A percentile compares a stretch with the other conserved stretches of the same genome.
Evolutionary conservation across 495 filamentous ascomycete species (phyloP).

Genomic region (Pyrenula massariospora): DNA sequence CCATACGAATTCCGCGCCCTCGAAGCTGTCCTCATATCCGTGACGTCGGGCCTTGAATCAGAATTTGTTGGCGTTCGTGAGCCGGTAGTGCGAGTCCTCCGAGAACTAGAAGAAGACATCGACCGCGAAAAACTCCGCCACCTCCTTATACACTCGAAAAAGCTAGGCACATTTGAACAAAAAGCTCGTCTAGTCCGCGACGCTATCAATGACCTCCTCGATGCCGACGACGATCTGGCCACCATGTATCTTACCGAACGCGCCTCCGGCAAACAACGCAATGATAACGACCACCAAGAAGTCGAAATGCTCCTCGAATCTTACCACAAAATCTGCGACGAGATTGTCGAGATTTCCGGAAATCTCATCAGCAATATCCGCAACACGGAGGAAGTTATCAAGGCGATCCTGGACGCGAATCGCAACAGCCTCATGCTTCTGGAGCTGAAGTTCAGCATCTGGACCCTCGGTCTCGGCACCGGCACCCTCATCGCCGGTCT

Average conservation of each 20-base stretch:
- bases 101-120: slow-evolving; percentile 92
- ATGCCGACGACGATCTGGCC: slow-evolving; percentile 91
- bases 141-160: slow-evolving; percentile 85
- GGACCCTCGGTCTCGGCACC: slow-evolving; percentile 80
- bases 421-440: slow-evolving; percentile 98
- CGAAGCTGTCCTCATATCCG: slow-evolving; percentile 43
- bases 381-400: slow-evolving; percentile 98
- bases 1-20: slow-evolving; percentile 54
- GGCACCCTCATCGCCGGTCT: slow-evolving; percentile 93
- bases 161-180: slow-evolving; percentile 92
- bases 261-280: slow-evolving; percentile 55
- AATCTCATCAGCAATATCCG: slow-evolving; percentile 92
- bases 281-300: slow-evolving; percentile 87
- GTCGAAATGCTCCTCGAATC: slow-evolving; percentile 94
- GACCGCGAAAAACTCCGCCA: slow-evolving; percentile 87
- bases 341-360: slow-evolving; percentile 89
- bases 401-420: slow-evolving; percentile 93
- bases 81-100: slow-evolving; percentile 76
- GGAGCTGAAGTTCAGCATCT: slow-evolving; percentile 91
- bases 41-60: slow-evolving; percentile 77
- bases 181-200: slow-evolving; percentile 91
- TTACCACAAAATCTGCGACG: slow-evolving; percentile 95
- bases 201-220: slow-evolving; percentile 90
- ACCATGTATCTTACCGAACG: slow-evolving; percentile 94
- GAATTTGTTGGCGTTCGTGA: slow-evolving; percentile 90